phyloP scores from a whole-genome alignment of 2,329 filamentous ascomycete species.

The Colletotrichum coccodes region DNA sequence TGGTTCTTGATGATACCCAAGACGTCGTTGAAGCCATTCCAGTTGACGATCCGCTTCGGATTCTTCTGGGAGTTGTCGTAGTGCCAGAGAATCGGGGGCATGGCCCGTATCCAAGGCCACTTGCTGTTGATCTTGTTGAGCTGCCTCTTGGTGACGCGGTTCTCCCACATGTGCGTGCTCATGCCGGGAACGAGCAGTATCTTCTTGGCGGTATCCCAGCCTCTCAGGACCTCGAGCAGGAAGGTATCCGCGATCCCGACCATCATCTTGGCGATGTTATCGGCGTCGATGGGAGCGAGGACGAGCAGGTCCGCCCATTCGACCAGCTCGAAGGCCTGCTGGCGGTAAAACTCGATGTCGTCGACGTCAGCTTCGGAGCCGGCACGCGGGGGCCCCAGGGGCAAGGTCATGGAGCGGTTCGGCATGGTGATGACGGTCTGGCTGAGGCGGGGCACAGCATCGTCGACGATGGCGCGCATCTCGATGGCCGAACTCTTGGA shows the following conservation, averaged over 20 bases:
- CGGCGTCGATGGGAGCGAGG: constrained; percentile 85
- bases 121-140: constrained; percentile 84
- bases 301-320: constrained; percentile 91
- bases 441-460: constrained; percentile 70
- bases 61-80: constrained; percentile 66
- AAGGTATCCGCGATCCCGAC: constrained; percentile 84
- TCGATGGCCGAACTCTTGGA: constrained; percentile 72
- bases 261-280: constrained; percentile 88
- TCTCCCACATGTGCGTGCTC: constrained; percentile 90
- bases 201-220: constrained; percentile 88
- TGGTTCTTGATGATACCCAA: constrained; percentile 81
- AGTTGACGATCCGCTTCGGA: constrained; percentile 65
- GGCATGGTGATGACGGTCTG: constrained; percentile 71
- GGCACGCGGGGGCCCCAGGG: constrained; percentile 44
- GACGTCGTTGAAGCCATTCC: constrained; percentile 77
- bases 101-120: constrained; percentile 87
- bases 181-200: constrained; percentile 89
- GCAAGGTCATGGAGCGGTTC: constrained; percentile 56
- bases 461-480: constrained; percentile 71
- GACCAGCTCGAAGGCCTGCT: constrained; percentile 74
- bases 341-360: constrained; percentile 63
- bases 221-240: constrained; percentile 81
- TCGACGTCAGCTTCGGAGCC: constrained; percentile 46
- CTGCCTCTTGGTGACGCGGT: constrained; percentile 88
- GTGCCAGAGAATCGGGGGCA: constrained; percentile 85